Evolutionary conservation across 768 basidiomycete species (phyloP), one percentile per base, ranked within the genome.

Genomic region (Naganishia antarctica): DNA sequence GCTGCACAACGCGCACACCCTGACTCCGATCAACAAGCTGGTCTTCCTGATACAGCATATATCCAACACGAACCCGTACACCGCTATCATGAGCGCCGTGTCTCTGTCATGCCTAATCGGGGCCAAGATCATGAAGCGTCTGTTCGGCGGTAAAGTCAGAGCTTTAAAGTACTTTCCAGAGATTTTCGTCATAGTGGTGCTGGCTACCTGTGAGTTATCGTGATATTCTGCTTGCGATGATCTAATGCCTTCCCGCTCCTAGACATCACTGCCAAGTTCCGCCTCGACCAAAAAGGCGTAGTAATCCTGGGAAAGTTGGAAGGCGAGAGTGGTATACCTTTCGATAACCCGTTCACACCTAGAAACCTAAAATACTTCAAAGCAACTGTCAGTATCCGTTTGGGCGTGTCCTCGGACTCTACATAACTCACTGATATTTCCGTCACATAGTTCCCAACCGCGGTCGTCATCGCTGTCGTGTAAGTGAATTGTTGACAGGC

Each of bases 161-260:
- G 78, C 76, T 80, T 84, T 94, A 48, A 86, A 87, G 69, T 87
- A 86, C 16, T 70, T 98, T 8, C 94, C 93, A 0, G 93, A 98
- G 76, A 91, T 99, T 15, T 81, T 99, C 34, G 73, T 97, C 7
- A 86, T 91, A 25, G 93, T 97, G 2, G 83, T 90, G 2, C 76
- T 84, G 1, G 88, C 90, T 0, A 98, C 91, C 2, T 69, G 91
- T 94, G 73, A 70, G 86, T 12, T 23, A 4, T 34, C 23, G 23
- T 21, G 1, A 37, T 15, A 4, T 4, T 5, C 28, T 5, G 60
- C n/a, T 58, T 67, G 61, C 64, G 32, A 28, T 68, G 18, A 63
- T 64, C 3, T 28, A 65, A 31, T 23, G 51, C 40, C 67, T 63
- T 26, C 16, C 53, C 46, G 45, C 59, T 2, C 11, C 13, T 67